Percentiles rank a stretch among this genome's conserved stretches.
phyloP scores from a whole-genome alignment of 2,329 filamentous ascomycete species.

The Diaporthe nobilis region DNA sequence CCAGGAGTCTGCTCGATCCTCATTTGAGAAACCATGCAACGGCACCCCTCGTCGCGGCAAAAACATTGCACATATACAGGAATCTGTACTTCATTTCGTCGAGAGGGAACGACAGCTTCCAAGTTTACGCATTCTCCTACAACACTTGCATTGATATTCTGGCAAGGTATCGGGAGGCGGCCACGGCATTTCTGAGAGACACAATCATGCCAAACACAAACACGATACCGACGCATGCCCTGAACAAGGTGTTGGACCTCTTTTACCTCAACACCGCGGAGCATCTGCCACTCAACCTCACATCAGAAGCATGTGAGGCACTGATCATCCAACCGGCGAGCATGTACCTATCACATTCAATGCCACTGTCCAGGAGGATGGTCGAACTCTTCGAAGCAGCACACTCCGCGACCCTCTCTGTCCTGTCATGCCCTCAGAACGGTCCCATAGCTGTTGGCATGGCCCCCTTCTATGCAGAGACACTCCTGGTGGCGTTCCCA shows the following conservation, averaged over 20 bases:
- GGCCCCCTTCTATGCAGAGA: constrained; percentile 86
- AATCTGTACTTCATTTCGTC: constrained; percentile 87
- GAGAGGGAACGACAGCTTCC: constrained; percentile 80
- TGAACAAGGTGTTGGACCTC: constrained; percentile 82
- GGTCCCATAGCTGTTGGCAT: constrained; percentile 78
- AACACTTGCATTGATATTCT: constrained; percentile 87
- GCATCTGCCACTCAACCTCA: constrained; percentile 81
- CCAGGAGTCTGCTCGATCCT: constrained; percentile 70
- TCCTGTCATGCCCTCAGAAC: constrained; percentile 85
- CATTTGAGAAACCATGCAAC: constrained; percentile 58
- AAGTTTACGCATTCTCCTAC: constrained; percentile 88
- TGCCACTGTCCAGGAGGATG: constrained; percentile 60
- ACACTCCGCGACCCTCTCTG: constrained; percentile 84
- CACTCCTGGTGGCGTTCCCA: constrained; percentile 85
- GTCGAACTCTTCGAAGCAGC: constrained; percentile 85
- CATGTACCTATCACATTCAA: constrained; percentile 74
- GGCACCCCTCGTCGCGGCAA: constrained; percentile 77
- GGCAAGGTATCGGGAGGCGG: constrained; percentile 76
- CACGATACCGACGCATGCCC: constrained; percentile 72
- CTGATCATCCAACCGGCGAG: constrained; percentile 82
- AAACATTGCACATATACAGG: constrained; percentile 80
- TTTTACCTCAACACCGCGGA: constrained; percentile 92
- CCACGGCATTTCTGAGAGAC: constrained; percentile 75
- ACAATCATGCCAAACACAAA: constrained; percentile 66
- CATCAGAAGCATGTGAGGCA: constrained; percentile 77